These are phyloP conservation scores for Spongospora subterranea DNA, from an alignment of 208 protist genomes.

Conservation along the genomic window DNA sequence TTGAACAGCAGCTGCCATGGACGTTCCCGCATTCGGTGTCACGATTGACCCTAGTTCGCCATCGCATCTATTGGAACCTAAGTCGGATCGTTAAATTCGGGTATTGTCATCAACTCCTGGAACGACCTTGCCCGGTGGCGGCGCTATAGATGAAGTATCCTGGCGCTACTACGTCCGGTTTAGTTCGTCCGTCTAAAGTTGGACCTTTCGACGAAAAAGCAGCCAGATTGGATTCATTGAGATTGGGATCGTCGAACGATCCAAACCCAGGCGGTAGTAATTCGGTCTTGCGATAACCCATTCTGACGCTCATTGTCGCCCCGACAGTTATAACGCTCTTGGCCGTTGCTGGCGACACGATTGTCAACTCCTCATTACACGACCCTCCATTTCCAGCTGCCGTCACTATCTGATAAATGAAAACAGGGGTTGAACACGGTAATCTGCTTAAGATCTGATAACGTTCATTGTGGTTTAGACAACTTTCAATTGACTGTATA, in stretches of 20 bases:
- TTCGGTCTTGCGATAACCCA: slow-evolving; percentile 13
- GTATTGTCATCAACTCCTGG: neutral
- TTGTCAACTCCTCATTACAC: neutral
- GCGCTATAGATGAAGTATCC: neutral
- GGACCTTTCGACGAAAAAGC: slow-evolving; percentile 48
- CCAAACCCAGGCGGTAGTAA: neutral
- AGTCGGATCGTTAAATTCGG: too few species aligned
- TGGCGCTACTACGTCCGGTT: slow-evolving; percentile 62
- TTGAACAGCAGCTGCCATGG: slow-evolving; percentile 49
- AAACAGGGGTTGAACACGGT: too few species aligned
- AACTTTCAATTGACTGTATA: too few species aligned
- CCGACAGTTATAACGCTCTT: slow-evolving; percentile 56
- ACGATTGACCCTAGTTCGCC: neutral
- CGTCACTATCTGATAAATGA: neutral
- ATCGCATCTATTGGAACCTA: neutral
- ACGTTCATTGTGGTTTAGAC: too few species aligned
- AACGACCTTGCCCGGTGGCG: neutral
- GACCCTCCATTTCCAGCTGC: slow-evolving; percentile 1
- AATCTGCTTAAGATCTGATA: too few species aligned
- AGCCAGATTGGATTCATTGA: neutral
- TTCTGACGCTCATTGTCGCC: neutral
- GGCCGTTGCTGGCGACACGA: slow-evolving; percentile 14
- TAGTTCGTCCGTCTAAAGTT: slow-evolving; percentile 54
- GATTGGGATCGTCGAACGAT: neutral
- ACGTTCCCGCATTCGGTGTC: slow-evolving; percentile 11